Percentiles rank a stretch among this genome's conserved stretches.
Conservation (phyloP, 2,329 filamentous ascomycete species). For the Pyrenochaeta sp. region DNA sequence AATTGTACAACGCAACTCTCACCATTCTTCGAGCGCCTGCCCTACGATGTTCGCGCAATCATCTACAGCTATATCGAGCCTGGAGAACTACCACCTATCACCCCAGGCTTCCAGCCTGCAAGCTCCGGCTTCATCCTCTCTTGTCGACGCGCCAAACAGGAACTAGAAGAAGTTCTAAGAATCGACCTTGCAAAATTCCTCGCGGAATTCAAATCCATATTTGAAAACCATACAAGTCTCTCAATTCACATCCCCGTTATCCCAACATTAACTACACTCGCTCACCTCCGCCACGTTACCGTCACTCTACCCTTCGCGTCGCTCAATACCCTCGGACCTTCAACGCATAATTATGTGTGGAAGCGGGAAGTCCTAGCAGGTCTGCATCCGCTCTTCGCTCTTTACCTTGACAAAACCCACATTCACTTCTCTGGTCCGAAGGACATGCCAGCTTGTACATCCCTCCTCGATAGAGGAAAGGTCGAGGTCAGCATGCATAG, state of each 20-base stretch:
- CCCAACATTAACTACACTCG: background rate
- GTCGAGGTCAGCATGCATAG: constrained; percentile 7
- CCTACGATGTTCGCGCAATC: constrained; percentile 8
- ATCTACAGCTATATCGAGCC: constrained; percentile 6
- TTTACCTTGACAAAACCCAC: background rate
- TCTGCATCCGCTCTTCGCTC: constrained; percentile 5
- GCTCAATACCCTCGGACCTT: background rate
- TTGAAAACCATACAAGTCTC: background rate
- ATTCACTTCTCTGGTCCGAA: constrained; percentile 2
- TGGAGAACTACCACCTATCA: background rate
- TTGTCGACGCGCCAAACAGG: constrained; percentile 6
- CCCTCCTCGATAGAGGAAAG: background rate
- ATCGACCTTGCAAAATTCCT: background rate
- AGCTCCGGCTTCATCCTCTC: constrained; percentile 1
- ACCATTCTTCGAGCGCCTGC: constrained; percentile 6
- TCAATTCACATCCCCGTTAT: background rate
- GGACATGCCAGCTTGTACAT: background rate
- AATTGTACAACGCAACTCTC: background rate
- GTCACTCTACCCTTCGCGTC: constrained; percentile 2
- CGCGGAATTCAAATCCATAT: background rate
- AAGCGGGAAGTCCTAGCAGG: background rate
- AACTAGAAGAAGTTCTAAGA: background rate
- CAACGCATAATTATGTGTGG: background rate
- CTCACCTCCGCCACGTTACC: background rate
- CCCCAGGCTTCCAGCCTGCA: background rate